phyloP scores from a whole-genome alignment of 164 flowering plant species.

The Santalum album region DNA sequence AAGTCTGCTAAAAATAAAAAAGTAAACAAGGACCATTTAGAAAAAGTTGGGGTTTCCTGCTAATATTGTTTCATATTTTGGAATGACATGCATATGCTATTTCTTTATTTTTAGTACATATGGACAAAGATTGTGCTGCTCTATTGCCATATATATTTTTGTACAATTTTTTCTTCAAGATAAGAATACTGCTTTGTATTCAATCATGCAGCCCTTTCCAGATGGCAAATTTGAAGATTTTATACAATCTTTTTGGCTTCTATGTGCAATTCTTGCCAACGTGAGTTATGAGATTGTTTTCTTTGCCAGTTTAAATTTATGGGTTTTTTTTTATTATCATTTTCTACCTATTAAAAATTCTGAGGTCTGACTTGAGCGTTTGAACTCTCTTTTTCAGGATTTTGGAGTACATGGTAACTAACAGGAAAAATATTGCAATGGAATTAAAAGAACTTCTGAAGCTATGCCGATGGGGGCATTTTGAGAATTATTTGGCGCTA shows the following conservation, averaged over 20 bases:
- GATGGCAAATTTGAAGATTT: slow-evolving; percentile 35
- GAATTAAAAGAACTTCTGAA: slow-evolving; percentile 59
- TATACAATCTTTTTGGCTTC: slow-evolving; percentile 75
- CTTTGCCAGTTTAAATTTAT: no score
- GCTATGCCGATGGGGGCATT: slow-evolving; percentile 68
- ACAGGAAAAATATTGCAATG: slow-evolving; percentile 36
- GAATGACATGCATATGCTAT: no score
- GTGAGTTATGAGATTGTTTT: no score
- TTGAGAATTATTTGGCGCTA: slow-evolving; percentile 30
- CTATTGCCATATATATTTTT: no score
- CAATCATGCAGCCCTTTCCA: slow-evolving; percentile 37
- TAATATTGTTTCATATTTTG: no score
- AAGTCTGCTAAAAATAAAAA: no score
- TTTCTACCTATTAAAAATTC: neutral
- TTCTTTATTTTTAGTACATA: no score
- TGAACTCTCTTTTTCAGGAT: slow-evolving; percentile 33
- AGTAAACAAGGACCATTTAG: no score
- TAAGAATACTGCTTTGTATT: neutral
- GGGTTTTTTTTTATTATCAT: neutral
- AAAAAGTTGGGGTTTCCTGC: no score
- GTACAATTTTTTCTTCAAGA: no score
- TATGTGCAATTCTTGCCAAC: slow-evolving; percentile 68
- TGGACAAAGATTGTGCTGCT: no score
- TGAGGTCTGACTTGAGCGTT: neutral
- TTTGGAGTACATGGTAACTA: slow-evolving; percentile 34